Conservation (phyloP, 768 basidiomycete genomes). For the Mycena haematopus region DNA sequence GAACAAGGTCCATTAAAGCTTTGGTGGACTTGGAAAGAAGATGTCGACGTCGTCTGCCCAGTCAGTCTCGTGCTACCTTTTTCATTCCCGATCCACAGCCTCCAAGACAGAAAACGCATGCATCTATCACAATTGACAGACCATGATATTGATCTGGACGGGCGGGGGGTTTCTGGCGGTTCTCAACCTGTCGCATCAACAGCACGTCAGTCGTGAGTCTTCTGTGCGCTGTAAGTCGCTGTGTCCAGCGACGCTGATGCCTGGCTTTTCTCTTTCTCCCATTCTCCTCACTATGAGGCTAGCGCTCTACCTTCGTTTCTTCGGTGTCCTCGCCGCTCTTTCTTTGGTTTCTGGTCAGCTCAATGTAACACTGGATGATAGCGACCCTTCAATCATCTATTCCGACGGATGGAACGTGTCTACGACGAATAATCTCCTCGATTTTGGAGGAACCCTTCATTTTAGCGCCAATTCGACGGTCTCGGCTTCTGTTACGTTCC, state of each 20-base stretch:
- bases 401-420: slow-evolving; percentile 22
- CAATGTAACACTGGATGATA: slow-evolving; percentile 27
- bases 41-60: too few relatives aligned
- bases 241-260: slow-evolving; percentile 4
- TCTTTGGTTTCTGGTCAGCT: slow-evolving; percentile 22
- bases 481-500: slow-evolving; percentile 15
- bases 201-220: slow-evolving; percentile 4
- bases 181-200: slow-evolving; percentile 3
- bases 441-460: slow-evolving; percentile 23
- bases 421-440: slow-evolving; percentile 9
- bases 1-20: too few relatives aligned
- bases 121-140: slow-evolving; percentile 19
- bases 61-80: too few relatives aligned
- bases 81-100: neutral
- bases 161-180: slow-evolving; percentile 9
- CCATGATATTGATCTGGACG: slow-evolving; percentile 13
- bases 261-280: slow-evolving; percentile 10
- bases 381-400: slow-evolving; percentile 16
- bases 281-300: slow-evolving; percentile 18
- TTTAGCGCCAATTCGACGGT: slow-evolving; percentile 13
- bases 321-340: slow-evolving; percentile 9
- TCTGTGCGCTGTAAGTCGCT: neutral
- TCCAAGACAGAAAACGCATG: neutral
- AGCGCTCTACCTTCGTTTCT: slow-evolving; percentile 7
- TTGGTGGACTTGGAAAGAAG: too few relatives aligned